A percentile compares a stretch with the other conserved stretches of the same genome.
phyloP scores from a whole-genome alignment of 2,329 filamentous ascomycete species.

The Aureobasidium melanogenum region DNA sequence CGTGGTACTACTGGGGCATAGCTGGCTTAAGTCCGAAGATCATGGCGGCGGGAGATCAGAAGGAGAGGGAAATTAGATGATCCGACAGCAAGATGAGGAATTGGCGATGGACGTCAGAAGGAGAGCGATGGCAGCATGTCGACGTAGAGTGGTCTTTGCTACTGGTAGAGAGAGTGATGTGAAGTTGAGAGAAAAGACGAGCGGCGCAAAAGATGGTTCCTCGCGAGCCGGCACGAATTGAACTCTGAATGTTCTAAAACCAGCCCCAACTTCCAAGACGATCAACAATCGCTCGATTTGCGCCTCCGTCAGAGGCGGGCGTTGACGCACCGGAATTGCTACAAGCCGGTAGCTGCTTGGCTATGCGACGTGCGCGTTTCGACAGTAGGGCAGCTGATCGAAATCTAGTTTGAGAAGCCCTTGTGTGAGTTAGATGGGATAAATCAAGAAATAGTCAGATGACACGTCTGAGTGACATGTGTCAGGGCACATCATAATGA shows the following conservation, averaged over 20 bases:
- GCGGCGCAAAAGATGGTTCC: background rate
- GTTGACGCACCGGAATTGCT: background rate
- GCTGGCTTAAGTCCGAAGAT: constrained; percentile 7
- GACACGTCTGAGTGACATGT: background rate
- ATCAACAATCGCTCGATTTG: constrained; percentile 2
- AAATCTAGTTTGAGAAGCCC: background rate
- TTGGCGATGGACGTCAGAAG: background rate
- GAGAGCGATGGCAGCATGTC: background rate
- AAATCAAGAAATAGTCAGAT: background rate
- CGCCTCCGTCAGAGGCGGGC: background rate
- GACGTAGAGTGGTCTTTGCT: background rate
- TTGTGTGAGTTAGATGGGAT: background rate
- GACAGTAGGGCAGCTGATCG: background rate
- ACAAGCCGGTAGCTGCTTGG: background rate
- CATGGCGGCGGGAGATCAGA: background rate
- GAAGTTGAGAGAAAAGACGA: background rate
- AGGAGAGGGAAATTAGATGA: constrained; percentile 7
- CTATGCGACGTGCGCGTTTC: background rate
- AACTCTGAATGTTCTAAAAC: background rate
- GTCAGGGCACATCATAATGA: background rate
- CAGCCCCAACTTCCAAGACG: background rate
- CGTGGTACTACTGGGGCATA: background rate
- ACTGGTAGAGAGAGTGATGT: background rate
- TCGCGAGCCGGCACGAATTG: background rate
- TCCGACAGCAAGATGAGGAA: background rate